Evolutionary conservation across 2,329 filamentous ascomycete species (phyloP).

Genomic region (Penicillium oxalicum): DNA sequence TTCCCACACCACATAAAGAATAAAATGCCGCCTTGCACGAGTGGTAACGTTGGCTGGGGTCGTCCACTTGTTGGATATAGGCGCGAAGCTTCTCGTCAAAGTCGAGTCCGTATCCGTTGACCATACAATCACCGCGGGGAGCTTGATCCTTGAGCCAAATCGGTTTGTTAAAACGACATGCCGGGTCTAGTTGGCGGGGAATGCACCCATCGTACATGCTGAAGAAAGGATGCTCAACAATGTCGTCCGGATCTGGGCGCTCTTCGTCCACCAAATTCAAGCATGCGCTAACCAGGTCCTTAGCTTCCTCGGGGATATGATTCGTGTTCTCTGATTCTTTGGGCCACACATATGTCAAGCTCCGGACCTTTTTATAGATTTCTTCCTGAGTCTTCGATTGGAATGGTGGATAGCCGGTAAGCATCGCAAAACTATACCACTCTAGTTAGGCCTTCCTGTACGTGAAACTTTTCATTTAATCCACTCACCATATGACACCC

Average conservation of each 20-base stretch:
- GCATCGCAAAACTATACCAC: constrained; percentile 72
- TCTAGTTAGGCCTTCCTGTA: background rate
- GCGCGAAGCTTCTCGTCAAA: constrained; percentile 35
- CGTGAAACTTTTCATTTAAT: no score
- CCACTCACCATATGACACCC: constrained; percentile 81
- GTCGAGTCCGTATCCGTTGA: constrained; percentile 40
- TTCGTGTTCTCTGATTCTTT: constrained; percentile 40
- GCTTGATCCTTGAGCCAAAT: constrained; percentile 40
- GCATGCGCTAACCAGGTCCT: constrained; percentile 43
- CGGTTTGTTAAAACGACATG: constrained; percentile 36
- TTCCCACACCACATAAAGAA: constrained; percentile 41
- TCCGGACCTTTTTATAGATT: constrained; percentile 47
- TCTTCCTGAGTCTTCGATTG: constrained; percentile 63
- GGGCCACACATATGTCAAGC: constrained; percentile 46
- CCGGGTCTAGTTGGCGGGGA: constrained; percentile 38
- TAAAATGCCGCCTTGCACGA: constrained; percentile 41
- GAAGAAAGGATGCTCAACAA: constrained; percentile 47
- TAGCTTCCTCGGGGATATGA: constrained; percentile 46
- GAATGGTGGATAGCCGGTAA: constrained; percentile 93
- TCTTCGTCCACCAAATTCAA: constrained; percentile 45
- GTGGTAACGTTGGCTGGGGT: constrained; percentile 33
- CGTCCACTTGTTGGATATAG: constrained; percentile 33
- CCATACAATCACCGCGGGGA: constrained; percentile 43
- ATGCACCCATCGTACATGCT: constrained; percentile 46
- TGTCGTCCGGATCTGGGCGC: constrained; percentile 45